These are phyloP conservation scores for Perkinsus chesapeaki DNA, from an alignment of 169 alveolate species.

Conservation along the genomic window DNA sequence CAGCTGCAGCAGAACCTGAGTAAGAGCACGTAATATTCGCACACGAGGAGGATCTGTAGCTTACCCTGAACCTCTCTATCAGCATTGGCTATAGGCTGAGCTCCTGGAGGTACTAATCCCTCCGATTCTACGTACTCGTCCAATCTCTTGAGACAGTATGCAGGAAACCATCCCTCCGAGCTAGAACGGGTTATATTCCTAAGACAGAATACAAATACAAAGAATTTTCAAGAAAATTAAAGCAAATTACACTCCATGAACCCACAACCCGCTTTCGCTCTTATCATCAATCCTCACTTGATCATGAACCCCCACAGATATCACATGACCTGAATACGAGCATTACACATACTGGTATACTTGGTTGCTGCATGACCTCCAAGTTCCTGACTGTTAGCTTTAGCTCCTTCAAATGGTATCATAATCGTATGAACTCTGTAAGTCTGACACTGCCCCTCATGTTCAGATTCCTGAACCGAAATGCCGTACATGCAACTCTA, in stretches of 20 bases:
- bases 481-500: neutral
- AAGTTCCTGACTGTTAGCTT: neutral
- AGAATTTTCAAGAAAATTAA: too few relatives aligned
- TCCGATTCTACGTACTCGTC: neutral
- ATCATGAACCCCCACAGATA: neutral
- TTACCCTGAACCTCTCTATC: neutral
- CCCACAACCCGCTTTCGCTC: neutral
- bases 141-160: neutral
- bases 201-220: neutral
- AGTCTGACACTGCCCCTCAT: neutral
- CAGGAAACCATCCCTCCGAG: neutral
- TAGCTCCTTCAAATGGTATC: neutral
- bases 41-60: too few relatives aligned
- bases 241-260: neutral
- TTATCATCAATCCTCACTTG: neutral
- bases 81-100: slow-evolving; percentile 4
- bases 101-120: neutral
- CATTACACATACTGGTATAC: too few relatives aligned
- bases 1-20: neutral
- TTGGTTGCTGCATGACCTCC: neutral
- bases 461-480: neutral
- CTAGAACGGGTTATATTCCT: neutral
- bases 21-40: too few relatives aligned
- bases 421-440: neutral
- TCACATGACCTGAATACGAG: neutral